phyloP scores from a whole-genome alignment of 306 rosid species.

The Mimosa bimucronata region DNA sequence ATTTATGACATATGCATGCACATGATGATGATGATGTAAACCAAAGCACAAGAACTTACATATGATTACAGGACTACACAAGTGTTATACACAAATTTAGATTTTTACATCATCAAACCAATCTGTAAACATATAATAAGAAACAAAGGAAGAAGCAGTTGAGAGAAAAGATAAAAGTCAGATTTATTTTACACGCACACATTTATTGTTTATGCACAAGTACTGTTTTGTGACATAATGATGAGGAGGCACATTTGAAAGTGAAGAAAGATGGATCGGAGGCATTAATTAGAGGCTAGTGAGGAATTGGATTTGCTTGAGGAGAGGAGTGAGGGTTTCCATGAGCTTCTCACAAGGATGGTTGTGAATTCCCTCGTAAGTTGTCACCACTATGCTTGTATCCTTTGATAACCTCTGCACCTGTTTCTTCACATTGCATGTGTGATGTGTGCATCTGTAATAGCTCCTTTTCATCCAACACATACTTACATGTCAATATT shows the following conservation, averaged over 20 bases:
- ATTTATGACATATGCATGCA: no score
- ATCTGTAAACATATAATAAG: not conserved
- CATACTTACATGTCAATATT: not conserved
- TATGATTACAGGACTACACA: not conserved
- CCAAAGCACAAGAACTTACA: not conserved
- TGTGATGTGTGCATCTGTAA: constrained; percentile 88
- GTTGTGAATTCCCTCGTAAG: constrained; percentile 89
- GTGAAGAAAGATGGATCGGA: not conserved
- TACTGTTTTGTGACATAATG: not conserved
- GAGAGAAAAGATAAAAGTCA: not conserved
- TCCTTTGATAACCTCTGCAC: constrained; percentile 89
- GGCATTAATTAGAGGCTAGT: constrained; percentile 47
- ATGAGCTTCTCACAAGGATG: constrained; percentile 90
- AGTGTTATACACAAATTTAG: not conserved
- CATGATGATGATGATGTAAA: no score
- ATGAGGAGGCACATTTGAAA: not conserved
- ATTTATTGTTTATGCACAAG: not conserved
- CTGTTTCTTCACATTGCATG: constrained; percentile 94
- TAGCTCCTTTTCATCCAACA: constrained; percentile 64
- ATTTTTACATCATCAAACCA: not conserved
- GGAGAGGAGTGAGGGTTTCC: constrained; percentile 94
- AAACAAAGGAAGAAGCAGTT: not conserved
- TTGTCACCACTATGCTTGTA: constrained; percentile 88
- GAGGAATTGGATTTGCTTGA: constrained; percentile 84
- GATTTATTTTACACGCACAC: not conserved